Evolutionary conservation across 176 grass and related monocot species (phyloP).

Genomic region (Echinochloa phyllopogon): DNA sequence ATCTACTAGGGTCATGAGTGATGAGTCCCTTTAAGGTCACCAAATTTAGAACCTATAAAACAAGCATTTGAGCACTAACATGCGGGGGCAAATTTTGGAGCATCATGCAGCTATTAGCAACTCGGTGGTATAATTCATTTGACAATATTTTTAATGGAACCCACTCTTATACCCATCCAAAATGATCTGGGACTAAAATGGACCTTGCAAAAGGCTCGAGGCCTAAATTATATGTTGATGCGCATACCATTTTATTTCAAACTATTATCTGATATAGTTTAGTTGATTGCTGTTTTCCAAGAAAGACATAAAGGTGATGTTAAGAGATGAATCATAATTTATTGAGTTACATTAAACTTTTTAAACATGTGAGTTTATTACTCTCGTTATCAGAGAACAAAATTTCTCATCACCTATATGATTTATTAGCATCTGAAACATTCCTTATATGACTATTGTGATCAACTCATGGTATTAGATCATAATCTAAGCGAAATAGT

Average conservation of each 20-base stretch:
- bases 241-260: not conserved
- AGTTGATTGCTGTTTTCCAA: not conserved
- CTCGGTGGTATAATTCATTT: not conserved
- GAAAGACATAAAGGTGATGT: not conserved
- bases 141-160: not conserved
- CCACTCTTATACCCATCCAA: not conserved
- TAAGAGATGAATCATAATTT: slow-evolving; percentile 2
- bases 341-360: not conserved
- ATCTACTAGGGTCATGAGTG: slow-evolving; percentile 18
- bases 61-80: not conserved
- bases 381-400: not conserved
- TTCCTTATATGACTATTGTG: not conserved
- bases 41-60: not conserved
- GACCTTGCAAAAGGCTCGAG: not conserved
- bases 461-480: not conserved
- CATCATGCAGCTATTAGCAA: not conserved
- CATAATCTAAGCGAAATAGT: slow-evolving; percentile 5
- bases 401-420: not conserved
- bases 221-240: not conserved
- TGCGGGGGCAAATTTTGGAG: not conserved
- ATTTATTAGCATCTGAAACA: slow-evolving; percentile 4
- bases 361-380: not conserved
- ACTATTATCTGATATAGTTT: not conserved
- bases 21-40: not conserved
- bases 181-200: not conserved